A percentile compares a stretch with the other conserved stretches of the same genome.
Evolutionary conservation across 106 monocot genomes (phyloP).

Genomic region (Platanthera guangdongensis): DNA sequence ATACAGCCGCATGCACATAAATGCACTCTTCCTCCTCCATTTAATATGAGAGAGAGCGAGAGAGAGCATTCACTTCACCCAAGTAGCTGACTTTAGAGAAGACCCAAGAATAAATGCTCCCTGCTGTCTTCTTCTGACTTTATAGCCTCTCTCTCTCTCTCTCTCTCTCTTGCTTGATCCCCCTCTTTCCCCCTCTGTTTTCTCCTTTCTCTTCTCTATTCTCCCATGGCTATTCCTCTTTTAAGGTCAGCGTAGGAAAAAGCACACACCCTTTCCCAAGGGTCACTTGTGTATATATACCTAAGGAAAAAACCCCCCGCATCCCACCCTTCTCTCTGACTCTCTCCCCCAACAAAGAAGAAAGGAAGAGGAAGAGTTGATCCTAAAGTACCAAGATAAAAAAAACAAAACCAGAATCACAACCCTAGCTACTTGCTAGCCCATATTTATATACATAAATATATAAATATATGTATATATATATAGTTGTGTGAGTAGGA

Average conservation of each 20-base stretch:
- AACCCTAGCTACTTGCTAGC: too few species aligned
- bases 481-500: neutral
- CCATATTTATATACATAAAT: neutral
- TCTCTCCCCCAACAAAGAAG: neutral
- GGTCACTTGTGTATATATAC: conserved; percentile 17
- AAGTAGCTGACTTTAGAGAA: conserved; percentile 13
- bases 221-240: neutral
- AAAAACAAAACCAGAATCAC: neutral
- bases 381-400: neutral
- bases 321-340: conserved; percentile 8
- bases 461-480: too few species aligned
- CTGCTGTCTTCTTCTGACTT: conserved; percentile 27
- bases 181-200: neutral
- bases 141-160: conserved; percentile 4
- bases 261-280: neutral
- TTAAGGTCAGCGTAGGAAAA: conserved; percentile 7
- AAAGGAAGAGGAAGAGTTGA: neutral
- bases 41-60: conserved; percentile 3
- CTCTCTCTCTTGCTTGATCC: too few species aligned
- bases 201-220: neutral
- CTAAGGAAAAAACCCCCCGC: neutral
- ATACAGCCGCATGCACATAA: neutral
- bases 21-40: neutral
- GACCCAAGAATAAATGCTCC: conserved; percentile 18
- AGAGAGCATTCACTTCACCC: conserved; percentile 7